Evolutionary conservation across 1,139 yeast genomes (phyloP), one percentile per base, ranked within the genome.

Genomic region (Candida freyschussii): DNA sequence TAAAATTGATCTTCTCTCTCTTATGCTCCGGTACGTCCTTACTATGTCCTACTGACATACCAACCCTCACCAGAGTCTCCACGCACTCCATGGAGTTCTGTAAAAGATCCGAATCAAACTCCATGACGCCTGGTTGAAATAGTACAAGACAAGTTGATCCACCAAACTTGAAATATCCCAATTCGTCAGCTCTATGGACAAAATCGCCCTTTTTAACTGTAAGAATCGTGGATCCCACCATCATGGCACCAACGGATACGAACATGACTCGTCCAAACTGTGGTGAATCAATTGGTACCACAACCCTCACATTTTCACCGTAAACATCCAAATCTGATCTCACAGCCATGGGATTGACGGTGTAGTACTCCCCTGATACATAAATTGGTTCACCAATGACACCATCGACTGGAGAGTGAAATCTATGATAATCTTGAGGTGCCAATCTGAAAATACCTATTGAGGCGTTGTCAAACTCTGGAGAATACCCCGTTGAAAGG

Each of bases 321-420:
- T 77, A 91, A 2, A 91, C 97, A 57, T 91, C 97, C 34, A 91
- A 57, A 26, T 78, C 75, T 1, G 95, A 83, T 38, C 97, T 63
- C 28, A 91, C 73, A 0, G 97, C 97, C 96, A 91, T 91, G 2
- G 97, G 97, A 51, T 91, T 91, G 10, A 91, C 98, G 0, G 97
- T 91, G 54, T 86, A 91, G 56, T 91, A 91, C 49, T 87, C 94
- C 1, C 97, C 98, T 26, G 75, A 81, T 27, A 91, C 81, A 41
- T 65, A 68, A 36, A 68, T 68, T 18, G 93, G 79, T 37, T 72
- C 65, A 1, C 82, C 83, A 26, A 91, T 60, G 0, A 55, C 55
- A 2, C 96, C 97, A 39, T 72, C 72, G 2, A 89, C 89, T 0
- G 97, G 96, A 11, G 78, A 70, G 55, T 91, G 98, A 60, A 91